Percentiles rank a stretch among this genome's conserved stretches.
phyloP scores from a whole-genome alignment of 768 basidiomycete species.

The Ephemerocybe angulata region DNA sequence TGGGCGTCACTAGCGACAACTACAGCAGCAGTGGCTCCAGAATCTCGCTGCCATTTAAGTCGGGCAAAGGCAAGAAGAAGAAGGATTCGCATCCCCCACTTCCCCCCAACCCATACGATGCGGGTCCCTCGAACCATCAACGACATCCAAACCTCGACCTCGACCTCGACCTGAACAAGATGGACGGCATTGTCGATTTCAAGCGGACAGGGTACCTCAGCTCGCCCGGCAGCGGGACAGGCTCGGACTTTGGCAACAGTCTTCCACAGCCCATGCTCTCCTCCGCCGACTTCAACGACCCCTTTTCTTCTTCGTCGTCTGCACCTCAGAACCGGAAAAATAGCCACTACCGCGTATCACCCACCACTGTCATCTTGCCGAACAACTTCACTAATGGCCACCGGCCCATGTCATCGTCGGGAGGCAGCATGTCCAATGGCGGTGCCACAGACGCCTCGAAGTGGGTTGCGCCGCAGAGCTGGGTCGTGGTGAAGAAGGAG shows the following conservation, averaged over 20 bases:
- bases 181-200: conserved; percentile 79
- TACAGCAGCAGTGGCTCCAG: not conserved
- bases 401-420: not conserved
- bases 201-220: conserved; percentile 21
- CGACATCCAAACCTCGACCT: no score
- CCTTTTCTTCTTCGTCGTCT: conserved; percentile 28
- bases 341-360: conserved; percentile 9
- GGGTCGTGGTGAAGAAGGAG: not conserved
- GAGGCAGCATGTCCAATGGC: not conserved
- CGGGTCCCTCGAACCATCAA: no score
- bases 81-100: conserved; percentile 25
- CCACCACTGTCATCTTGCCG: conserved; percentile 8
- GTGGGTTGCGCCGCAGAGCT: conserved; percentile 5
- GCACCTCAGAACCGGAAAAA: not conserved
- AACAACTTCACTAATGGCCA: not conserved
- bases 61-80: conserved; percentile 22
- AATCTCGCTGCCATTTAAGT: conserved; percentile 20
- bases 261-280: conserved; percentile 18
- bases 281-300: conserved; percentile 38
- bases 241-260: conserved; percentile 28
- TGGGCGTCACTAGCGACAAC: conserved; percentile 18
- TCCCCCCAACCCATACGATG: conserved; percentile 28
- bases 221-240: conserved; percentile 43
- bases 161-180: conserved; percentile 37
- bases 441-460: not conserved